Percentiles rank a stretch among this genome's conserved stretches.
Conservation (phyloP, 2,329 filamentous ascomycete species). For the Ophiostoma sp. region DNA sequence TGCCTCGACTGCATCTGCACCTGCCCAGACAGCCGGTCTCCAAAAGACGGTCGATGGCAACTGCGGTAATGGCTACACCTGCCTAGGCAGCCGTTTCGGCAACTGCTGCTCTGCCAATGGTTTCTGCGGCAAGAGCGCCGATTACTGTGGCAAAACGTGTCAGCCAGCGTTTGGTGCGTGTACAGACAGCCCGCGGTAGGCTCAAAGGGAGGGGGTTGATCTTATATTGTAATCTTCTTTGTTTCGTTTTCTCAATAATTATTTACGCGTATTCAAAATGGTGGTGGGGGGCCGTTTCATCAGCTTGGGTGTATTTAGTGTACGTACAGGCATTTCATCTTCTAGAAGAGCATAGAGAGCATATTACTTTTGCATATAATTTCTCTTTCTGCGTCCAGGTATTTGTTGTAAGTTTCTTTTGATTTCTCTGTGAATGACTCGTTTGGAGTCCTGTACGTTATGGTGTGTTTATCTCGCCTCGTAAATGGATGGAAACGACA, state of each 20-base stretch:
- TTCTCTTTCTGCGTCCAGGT: not conserved
- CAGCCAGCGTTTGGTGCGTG: constrained; percentile 23
- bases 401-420: not conserved
- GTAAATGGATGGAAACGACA: not conserved
- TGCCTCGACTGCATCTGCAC: not conserved
- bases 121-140: constrained; percentile 24
- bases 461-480: not conserved
- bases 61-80: constrained; percentile 26
- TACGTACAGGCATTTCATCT: not conserved
- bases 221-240: too few species aligned
- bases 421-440: not conserved
- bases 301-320: not conserved
- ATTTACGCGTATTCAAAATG: not conserved
- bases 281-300: not conserved
- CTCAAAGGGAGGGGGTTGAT: not conserved
- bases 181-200: constrained; percentile 15
- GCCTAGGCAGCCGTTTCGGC: constrained; percentile 23
- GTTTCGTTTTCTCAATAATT: not conserved
- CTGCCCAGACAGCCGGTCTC: not conserved
- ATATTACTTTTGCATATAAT: not conserved
- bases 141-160: constrained; percentile 26
- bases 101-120: constrained; percentile 27
- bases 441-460: not conserved
- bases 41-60: constrained; percentile 20
- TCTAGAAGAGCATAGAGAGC: constrained; percentile 11